These are phyloP conservation scores for Leishmania mexicana DNA, from an alignment of 208 protist genomes.

Conservation along the genomic window DNA sequence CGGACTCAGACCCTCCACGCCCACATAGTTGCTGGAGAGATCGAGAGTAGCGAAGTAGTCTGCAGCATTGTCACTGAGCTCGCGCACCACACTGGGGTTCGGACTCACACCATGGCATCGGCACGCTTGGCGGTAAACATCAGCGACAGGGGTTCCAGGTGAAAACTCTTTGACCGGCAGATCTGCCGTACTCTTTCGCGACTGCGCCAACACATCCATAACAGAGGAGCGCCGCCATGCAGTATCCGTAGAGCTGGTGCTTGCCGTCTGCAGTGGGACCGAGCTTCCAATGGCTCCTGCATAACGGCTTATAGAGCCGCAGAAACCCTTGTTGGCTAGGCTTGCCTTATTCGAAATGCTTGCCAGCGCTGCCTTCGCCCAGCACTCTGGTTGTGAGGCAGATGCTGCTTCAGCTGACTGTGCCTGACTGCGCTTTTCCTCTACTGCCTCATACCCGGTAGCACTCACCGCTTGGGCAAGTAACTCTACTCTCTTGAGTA, in stretches of 20 bases:
- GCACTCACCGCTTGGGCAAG: neutral
- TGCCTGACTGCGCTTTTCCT: neutral
- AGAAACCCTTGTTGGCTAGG: neutral
- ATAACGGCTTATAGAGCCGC: neutral
- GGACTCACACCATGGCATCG: slow-evolving; percentile 26
- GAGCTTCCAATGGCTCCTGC: neutral
- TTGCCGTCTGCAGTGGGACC: neutral
- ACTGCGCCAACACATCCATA: slow-evolving; percentile 8
- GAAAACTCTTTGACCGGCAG: neutral
- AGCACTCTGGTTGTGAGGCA: neutral
- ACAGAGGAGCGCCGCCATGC: neutral
- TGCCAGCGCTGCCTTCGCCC: neutral
- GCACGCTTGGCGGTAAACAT: slow-evolving; percentile 41
- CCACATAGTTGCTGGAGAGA: slow-evolving; percentile 62
- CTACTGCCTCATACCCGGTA: neutral
- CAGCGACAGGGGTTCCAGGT: slow-evolving; percentile 9
- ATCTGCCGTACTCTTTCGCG: neutral
- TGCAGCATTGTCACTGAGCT: slow-evolving; percentile 14
- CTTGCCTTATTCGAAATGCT: neutral
- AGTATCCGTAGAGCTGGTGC: neutral
- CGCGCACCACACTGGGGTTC: slow-evolving; percentile 33
- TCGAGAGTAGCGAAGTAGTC: slow-evolving; percentile 42
- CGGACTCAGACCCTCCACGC: slow-evolving; percentile 48
- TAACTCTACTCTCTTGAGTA: slow-evolving; percentile 14
- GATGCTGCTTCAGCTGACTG: neutral